Conservation (phyloP, 768 basidiomycete species). For the Podaxis sp. region DNA sequence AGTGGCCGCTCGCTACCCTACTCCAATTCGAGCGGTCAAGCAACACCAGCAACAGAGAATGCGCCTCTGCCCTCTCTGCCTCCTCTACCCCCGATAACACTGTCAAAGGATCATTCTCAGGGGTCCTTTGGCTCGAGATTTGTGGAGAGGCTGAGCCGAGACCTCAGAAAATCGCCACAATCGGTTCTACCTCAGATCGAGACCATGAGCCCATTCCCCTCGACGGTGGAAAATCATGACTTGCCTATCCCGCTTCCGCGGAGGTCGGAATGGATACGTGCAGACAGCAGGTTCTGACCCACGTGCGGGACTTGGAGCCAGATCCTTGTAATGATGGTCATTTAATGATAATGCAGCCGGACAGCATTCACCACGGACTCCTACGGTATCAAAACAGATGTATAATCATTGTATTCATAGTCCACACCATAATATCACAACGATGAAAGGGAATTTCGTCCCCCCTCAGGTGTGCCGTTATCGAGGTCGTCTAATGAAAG, state of each 20-base stretch:
- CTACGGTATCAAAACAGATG: conserved; percentile 1
- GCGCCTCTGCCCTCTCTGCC: conserved; percentile 18
- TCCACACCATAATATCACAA: not conserved
- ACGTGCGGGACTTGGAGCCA: not conserved
- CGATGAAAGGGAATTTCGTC: not conserved
- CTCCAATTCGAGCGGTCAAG: not conserved
- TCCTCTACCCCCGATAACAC: conserved; percentile 26
- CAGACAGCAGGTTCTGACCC: conserved; percentile 27
- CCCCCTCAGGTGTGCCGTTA: not conserved
- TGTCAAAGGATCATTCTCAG: conserved; percentile 19
- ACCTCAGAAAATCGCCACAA: not conserved
- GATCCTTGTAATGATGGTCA: not conserved
- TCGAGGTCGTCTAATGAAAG: not conserved
- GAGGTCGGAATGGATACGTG: conserved; percentile 52
- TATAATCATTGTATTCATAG: conserved; percentile 4
- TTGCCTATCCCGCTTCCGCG: conserved; percentile 53
- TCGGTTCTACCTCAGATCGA: not conserved
- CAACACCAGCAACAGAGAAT: conserved; percentile 17
- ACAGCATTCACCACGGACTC: not conserved
- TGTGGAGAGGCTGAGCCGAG: conserved; percentile 32
- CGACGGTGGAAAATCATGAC: conserved; percentile 44
- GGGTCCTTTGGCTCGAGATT: conserved; percentile 34
- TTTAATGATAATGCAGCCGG: not conserved
- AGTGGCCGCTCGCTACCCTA: conserved; percentile 1
- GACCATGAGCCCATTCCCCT: conserved; percentile 33